These are phyloP conservation scores for Trichaptum fuscoviolaceum DNA, from an alignment of 768 basidiomycete species.

Conservation along the genomic window DNA sequence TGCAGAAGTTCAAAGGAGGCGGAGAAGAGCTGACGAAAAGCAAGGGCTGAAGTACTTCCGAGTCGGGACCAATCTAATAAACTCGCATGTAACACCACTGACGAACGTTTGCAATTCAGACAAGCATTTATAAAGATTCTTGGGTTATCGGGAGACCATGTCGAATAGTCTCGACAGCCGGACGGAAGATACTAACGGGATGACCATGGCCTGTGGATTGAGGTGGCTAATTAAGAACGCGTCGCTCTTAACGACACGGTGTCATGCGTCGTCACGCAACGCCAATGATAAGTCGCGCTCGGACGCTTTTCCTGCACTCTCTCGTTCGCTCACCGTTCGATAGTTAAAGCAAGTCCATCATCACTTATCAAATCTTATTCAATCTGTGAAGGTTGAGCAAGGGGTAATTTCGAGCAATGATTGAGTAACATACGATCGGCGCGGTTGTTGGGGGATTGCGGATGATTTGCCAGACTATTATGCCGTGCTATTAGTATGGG, in stretches of 20 bases:
- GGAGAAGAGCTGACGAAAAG: slow-evolving; percentile 49
- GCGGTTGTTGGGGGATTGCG: neutral
- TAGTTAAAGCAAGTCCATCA: neutral
- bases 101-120: neutral
- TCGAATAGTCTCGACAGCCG: neutral
- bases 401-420: neutral
- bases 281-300: neutral
- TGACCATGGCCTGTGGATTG: neutral
- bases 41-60: neutral
- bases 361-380: neutral
- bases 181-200: neutral
- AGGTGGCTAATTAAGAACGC: neutral
- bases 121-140: neutral
- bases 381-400: neutral
- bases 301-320: neutral
- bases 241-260: neutral
- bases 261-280: neutral
- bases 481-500: neutral
- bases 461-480: neutral
- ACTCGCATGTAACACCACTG: neutral
- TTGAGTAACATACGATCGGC: neutral
- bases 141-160: neutral
- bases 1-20: slow-evolving; percentile 67
- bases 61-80: neutral
- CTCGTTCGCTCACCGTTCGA: neutral